These are phyloP conservation scores for Nakazawaea laoshanensis DNA, from an alignment of 805 yeast genomes.

Conservation along the genomic window DNA sequence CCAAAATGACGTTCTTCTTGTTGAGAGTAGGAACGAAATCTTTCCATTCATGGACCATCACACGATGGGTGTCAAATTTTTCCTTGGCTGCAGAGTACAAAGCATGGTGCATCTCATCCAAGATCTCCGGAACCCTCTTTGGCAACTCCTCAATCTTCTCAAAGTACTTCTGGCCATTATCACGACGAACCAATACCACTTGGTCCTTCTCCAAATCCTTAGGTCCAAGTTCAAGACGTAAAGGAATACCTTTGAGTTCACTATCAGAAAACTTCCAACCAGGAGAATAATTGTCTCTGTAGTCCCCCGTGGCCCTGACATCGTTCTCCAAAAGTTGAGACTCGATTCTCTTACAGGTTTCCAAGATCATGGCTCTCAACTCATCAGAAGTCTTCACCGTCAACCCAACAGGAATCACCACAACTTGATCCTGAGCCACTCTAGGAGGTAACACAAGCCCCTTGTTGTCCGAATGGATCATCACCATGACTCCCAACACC, in stretches of 20 bases:
- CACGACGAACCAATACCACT: constrained; percentile 89
- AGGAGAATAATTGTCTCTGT: constrained; percentile 90
- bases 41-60: constrained; percentile 73
- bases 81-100: constrained; percentile 74
- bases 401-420: constrained; percentile 90
- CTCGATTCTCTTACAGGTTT: constrained; percentile 67
- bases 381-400: constrained; percentile 80
- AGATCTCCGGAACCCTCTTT: constrained; percentile 58
- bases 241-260: constrained; percentile 93
- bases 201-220: constrained; percentile 77
- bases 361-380: constrained; percentile 58
- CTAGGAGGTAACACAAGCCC: constrained; percentile 98
- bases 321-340: constrained; percentile 47
- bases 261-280: constrained; percentile 99
- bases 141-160: constrained; percentile 62
- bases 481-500: constrained; percentile 98
- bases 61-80: constrained; percentile 77
- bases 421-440: constrained; percentile 88
- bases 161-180: constrained; percentile 66
- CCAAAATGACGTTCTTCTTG: constrained; percentile 78
- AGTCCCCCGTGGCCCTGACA: constrained; percentile 76
- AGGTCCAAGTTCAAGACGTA: constrained; percentile 94
- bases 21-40: constrained; percentile 92
- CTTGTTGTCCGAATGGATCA: constrained; percentile 97
- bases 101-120: constrained; percentile 75